Evolutionary conservation across 176 grass and related monocot genomes (phyloP), one percentile per base, ranked within the genome.

Genomic region (Puya raimondii): DNA sequence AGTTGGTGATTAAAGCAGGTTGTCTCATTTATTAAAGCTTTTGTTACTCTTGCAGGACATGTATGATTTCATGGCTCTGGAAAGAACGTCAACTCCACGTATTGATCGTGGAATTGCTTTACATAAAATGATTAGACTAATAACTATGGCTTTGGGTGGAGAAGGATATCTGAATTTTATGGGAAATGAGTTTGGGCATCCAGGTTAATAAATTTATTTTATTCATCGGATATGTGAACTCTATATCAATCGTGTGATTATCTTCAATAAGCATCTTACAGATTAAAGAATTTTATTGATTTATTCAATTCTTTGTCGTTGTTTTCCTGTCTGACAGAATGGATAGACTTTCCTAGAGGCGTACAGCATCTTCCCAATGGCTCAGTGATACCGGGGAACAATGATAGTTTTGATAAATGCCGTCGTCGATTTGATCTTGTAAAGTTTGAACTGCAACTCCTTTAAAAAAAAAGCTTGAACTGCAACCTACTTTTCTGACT

Each of bases 161-260:
- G 87, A 99, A 70, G 95, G 87, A 17, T 99, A 99, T 85, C 85
- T 99, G 74, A 99, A 99, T 65, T 99, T 94, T 64, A 99, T 99
- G 90, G 94, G 95, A 74, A 99, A 99, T 88, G 95, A 99, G 69
- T 99, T 99, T 78, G 95, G 95, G 50, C 95, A 99, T 88, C 95
- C 95, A 69, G 93, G 93, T 92, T 78, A 84, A 73, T 64, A 50
- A 18, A 22, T 67, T 79, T 20, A 51, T 63, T 53, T 14, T 50
- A 74, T 79, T 78, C 17, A 18, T 75, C 2, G 42, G 63, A 11
- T 23, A 48, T 42, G 13, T 49, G 26, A 72, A 66, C 23, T 68
- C 50, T 78, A 20, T 54, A 70, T 57, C 3, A 20, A 18, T 61
- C 56, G 2, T 61, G 56, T 10, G 9, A 18, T 18, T 20, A 9